Conservation (phyloP, 768 basidiomycete genomes). For the Crucibulum laeve region DNA sequence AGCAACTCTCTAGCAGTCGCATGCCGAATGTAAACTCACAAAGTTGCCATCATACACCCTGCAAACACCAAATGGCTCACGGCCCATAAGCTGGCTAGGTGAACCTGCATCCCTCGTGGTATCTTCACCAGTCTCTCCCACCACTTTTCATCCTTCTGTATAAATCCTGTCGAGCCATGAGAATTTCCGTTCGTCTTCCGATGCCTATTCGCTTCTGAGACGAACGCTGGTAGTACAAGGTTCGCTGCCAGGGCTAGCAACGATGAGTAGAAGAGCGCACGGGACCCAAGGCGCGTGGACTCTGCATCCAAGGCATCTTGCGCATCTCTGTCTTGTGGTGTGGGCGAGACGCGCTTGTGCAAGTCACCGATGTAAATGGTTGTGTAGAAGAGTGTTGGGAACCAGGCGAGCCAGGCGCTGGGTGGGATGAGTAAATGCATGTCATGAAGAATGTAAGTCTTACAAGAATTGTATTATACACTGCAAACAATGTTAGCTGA, state of each 20-base stretch:
- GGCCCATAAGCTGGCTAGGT: conserved; percentile 75
- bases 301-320: conserved; percentile 48
- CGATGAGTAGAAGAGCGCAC: conserved; percentile 78
- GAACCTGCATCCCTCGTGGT: conserved; percentile 46
- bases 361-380: conserved; percentile 87
- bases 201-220: conserved; percentile 30
- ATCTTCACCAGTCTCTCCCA: conserved; percentile 21
- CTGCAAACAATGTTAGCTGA: conserved; percentile 27
- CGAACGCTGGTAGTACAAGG: conserved; percentile 66
- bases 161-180: not conserved
- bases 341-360: conserved; percentile 50
- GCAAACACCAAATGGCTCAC: conserved; percentile 72
- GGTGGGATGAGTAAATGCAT: not conserved
- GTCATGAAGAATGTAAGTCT: conserved; percentile 15
- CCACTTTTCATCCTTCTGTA: conserved; percentile 5
- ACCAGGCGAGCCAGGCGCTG: conserved; percentile 89
- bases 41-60: conserved; percentile 73
- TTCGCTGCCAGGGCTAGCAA: conserved; percentile 65
- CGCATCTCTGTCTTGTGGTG: conserved; percentile 16
- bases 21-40: conserved; percentile 49
- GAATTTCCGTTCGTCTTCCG: not conserved
- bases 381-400: conserved; percentile 86
- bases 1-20: not conserved
- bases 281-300: conserved; percentile 78
- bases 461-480: conserved; percentile 81